Conservation (phyloP, 1,284 basidiomycete genomes). For the Gymnopus androsaceus region DNA sequence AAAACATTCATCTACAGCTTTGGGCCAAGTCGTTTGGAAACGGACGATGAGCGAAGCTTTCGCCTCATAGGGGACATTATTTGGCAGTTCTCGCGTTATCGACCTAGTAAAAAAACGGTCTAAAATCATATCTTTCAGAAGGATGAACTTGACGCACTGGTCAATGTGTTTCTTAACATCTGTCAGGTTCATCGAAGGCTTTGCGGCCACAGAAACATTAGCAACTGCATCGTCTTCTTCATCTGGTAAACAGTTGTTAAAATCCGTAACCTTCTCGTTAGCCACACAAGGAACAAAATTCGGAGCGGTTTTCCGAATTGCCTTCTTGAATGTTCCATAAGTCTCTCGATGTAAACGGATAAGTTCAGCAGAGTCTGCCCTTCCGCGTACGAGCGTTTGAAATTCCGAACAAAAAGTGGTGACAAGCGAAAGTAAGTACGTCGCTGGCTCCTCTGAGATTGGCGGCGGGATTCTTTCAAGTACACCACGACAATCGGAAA, state of each 20-base stretch:
- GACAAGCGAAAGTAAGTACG: constrained; percentile 32
- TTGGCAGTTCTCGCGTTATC: constrained; percentile 35
- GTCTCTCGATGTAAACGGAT: constrained; percentile 27
- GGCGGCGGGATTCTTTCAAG: constrained; percentile 5
- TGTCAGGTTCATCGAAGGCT: constrained; percentile 25
- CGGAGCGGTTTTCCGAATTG: constrained; percentile 34
- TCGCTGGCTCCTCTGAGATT: constrained; percentile 32
- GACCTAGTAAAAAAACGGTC: constrained; percentile 26
- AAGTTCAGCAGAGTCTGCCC: constrained; percentile 22
- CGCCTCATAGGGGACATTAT: constrained; percentile 34
- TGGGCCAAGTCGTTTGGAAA: constrained; percentile 36
- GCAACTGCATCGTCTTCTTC: constrained; percentile 6
- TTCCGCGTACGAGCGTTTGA: constrained; percentile 27
- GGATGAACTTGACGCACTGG: constrained; percentile 25
- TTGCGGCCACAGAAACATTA: constrained; percentile 20
- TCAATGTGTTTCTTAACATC: constrained; percentile 35
- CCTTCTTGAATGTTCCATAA: constrained; percentile 28
- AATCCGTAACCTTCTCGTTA: constrained; percentile 26
- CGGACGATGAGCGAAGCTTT: constrained; percentile 30
- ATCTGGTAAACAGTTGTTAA: constrained; percentile 31
- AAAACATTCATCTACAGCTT: constrained; percentile 31
- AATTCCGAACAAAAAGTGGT: constrained; percentile 31
- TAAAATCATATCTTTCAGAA: background rate
- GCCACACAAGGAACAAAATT: constrained; percentile 27
- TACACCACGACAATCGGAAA: background rate